A percentile compares a stretch with the other conserved stretches of the same genome.
Conservation (phyloP, 257 asterid genomes). For the Verbena officinalis region DNA sequence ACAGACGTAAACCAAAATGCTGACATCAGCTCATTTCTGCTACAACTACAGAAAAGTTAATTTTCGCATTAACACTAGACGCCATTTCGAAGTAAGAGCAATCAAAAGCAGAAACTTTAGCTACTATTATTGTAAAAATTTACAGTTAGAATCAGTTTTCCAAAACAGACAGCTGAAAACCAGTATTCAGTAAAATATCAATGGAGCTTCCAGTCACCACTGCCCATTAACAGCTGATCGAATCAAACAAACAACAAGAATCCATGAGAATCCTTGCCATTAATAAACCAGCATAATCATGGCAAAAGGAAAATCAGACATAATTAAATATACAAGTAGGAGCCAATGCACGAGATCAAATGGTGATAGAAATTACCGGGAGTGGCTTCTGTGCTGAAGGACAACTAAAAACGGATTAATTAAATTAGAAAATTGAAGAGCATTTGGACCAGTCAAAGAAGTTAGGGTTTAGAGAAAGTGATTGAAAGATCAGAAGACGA, state of each 20-base stretch:
- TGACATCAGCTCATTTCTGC: conserved; percentile 6
- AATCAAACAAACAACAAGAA: conserved; percentile 12
- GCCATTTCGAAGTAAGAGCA: not conserved
- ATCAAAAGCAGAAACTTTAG: not conserved
- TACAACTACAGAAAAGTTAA: not conserved
- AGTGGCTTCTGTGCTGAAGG: not conserved
- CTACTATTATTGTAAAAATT: not conserved
- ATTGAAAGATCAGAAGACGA: not conserved
- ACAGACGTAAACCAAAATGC: not conserved
- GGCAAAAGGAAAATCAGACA: not conserved
- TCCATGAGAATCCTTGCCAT: not conserved
- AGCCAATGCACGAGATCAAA: not conserved
- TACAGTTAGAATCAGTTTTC: conserved; percentile 2
- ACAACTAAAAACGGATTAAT: not conserved
- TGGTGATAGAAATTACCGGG: not conserved
- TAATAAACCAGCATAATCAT: not conserved
- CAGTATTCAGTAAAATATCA: conserved; percentile 26
- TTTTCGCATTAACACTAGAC: not conserved
- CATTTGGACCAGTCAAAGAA: not conserved
- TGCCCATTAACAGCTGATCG: conserved; percentile 26
- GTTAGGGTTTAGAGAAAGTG: conserved; percentile 11
- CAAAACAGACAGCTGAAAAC: conserved; percentile 6
- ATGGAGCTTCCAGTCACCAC: conserved; percentile 17
- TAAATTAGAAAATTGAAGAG: not conserved
- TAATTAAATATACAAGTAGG: not conserved